Percentiles rank a stretch among this genome's conserved stretches.
These are phyloP conservation scores for Pyrenochaeta sp. DNA, from an alignment of 2,329 filamentous ascomycete species.

Conservation along the genomic window DNA sequence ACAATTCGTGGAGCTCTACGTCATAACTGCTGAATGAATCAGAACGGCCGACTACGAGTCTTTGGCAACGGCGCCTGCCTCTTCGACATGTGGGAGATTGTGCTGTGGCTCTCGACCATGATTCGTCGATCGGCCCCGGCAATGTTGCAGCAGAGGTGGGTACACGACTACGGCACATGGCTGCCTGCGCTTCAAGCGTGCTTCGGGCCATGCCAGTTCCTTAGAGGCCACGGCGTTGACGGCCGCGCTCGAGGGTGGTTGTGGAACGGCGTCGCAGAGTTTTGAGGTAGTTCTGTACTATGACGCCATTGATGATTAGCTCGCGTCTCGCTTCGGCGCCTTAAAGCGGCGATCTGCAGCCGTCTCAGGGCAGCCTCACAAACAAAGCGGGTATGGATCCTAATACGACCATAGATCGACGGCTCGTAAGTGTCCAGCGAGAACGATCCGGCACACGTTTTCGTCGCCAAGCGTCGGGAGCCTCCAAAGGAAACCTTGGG, in stretches of 20 bases:
- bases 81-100: constrained; percentile 26
- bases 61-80: constrained; percentile 13
- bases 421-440: constrained; percentile 15
- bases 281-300: constrained; percentile 25
- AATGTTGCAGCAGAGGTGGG: constrained; percentile 35
- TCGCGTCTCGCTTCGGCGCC: constrained; percentile 25
- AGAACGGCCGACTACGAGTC: constrained; percentile 7
- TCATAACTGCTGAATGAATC: constrained; percentile 21
- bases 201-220: constrained; percentile 22
- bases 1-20: constrained; percentile 25
- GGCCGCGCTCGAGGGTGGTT: constrained; percentile 38
- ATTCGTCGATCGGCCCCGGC: constrained; percentile 25
- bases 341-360: constrained; percentile 6
- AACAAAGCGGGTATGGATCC: background rate
- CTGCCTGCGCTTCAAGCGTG: constrained; percentile 16
- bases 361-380: background rate
- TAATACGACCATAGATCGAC: constrained; percentile 17
- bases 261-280: constrained; percentile 32
- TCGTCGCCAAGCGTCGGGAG: constrained; percentile 24
- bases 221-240: constrained; percentile 32
- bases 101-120: constrained; percentile 30
- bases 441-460: constrained; percentile 27
- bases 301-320: constrained; percentile 36
- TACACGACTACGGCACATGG: constrained; percentile 20
- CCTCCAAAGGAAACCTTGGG: constrained; percentile 18